Base-by-base conservation (phyloP, 352 stramenopile genomes). In the Phytophthora quininea region DNA sequence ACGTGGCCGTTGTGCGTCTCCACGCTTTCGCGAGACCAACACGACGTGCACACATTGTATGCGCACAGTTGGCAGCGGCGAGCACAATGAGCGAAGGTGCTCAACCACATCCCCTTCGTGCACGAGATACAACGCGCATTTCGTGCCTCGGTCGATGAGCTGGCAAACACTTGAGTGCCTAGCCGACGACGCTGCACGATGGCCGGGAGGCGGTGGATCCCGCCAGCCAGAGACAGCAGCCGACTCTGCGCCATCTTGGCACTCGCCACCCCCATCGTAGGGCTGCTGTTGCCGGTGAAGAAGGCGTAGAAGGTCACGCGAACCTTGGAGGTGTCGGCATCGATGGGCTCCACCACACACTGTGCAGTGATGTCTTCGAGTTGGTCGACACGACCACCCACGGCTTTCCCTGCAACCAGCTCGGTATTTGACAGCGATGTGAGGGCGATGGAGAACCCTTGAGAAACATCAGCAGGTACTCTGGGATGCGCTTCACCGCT, bases 31-130 rank as follows among this genome's bases (percentile, higher is more conserved):
- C 59, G 62, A 12, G 68, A 68, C 65, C 68, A 82, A 53, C 79
- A 88, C 30, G 64, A 52, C 3, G 70, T 73, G 55, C 79, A 88
- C 12, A 85, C 76, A 33, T 74, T 74, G 69, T 86, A 84, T 11
- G 66, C 69, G 37, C 79, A 88, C 5, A 88, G 62, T 14, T 82
- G 65, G 24, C 79, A 87, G 7, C 73, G 77, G 1, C 57, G 60
- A 4, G 67, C 54, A 15, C 11, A 35, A 12, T 62, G 58, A 50
- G 74, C 67, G 46, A 80, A 58, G 0, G 64, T 50, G 47, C 65
- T 71, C 29, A 86, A 32, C 15, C 65, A 64, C 30, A 88, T 54
- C 1, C 65, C 66, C 49, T 81, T 83, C 1, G 79, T 86, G 48
- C 79, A 88, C 54, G 73, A 74, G 32, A 79, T 78, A 37, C 79